These are phyloP conservation scores for Ophiostoma sp. DNA, from an alignment of 2,329 filamentous ascomycete genomes.

Conservation along the genomic window DNA sequence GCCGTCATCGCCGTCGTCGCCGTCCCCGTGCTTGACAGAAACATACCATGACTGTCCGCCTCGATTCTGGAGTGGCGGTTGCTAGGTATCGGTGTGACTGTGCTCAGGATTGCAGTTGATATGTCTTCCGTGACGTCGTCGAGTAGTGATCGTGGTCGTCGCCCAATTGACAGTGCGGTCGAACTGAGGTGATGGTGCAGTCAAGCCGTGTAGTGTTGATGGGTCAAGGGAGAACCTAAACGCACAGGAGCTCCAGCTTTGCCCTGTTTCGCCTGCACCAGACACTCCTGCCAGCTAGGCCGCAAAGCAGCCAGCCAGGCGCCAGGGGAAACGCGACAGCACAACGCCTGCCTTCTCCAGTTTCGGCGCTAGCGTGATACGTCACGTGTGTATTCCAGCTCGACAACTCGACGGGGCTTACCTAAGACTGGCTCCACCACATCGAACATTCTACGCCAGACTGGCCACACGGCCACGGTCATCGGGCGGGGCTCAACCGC, in stretches of 20 bases:
- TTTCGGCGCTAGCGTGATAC: background rate
- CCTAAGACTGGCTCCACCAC: slow-evolving; percentile 7
- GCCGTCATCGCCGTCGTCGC: background rate
- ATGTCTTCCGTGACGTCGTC: background rate
- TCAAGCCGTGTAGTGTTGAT: background rate
- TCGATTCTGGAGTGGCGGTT: background rate
- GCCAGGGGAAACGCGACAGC: slow-evolving; percentile 44
- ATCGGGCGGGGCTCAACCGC: background rate
- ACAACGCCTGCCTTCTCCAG: slow-evolving; percentile 23
- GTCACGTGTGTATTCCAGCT: background rate
- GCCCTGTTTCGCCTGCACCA: slow-evolving; percentile 10
- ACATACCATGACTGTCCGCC: slow-evolving; percentile 16
- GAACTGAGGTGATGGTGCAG: slow-evolving; percentile 1
- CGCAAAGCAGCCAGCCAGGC: slow-evolving; percentile 33
- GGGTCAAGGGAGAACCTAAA: slow-evolving; percentile 12
- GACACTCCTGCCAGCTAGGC: background rate
- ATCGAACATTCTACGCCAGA: background rate
- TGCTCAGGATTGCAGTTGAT: background rate
- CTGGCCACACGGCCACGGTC: background rate
- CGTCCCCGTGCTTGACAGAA: background rate
- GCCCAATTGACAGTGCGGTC: slow-evolving; percentile 9
- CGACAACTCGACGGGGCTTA: background rate
- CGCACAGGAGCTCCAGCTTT: slow-evolving; percentile 16
- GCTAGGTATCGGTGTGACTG: background rate
- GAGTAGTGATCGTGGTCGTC: background rate